Conservation (phyloP, 1,284 basidiomycete genomes). For the Boletus semigastroideus region DNA sequence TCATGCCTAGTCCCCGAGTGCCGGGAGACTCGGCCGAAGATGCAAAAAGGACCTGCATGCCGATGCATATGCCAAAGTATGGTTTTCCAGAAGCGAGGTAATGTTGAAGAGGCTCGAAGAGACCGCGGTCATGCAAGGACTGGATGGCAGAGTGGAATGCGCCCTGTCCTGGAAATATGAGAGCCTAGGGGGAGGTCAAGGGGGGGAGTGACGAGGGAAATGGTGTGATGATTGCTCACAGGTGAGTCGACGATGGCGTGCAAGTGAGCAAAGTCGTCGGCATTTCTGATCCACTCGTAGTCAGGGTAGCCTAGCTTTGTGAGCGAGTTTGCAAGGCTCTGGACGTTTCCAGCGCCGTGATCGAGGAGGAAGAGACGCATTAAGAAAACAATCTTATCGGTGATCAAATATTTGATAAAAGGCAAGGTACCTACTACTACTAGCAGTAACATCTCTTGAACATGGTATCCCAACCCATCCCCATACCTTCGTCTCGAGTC, state of each 20-base stretch:
- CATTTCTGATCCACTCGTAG: conserved; percentile 88
- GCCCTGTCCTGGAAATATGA: conserved; percentile 98
- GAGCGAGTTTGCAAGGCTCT: conserved; percentile 93
- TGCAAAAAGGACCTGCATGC: conserved; percentile 93
- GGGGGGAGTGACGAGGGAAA: conserved; percentile 17
- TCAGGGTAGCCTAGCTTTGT: conserved; percentile 76
- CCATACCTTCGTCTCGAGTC: conserved; percentile 40
- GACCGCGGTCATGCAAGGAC: conserved; percentile 72
- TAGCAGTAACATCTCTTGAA: conserved; percentile 11
- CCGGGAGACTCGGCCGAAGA: conserved; percentile 75
- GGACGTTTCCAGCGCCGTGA: conserved; percentile 95
- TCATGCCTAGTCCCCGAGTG: conserved; percentile 66
- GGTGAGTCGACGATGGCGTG: conserved; percentile 53
- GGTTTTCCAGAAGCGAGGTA: conserved; percentile 92
- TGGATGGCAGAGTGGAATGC: conserved; percentile 88
- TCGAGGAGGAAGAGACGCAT: conserved; percentile 89
- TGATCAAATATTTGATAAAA: not conserved
- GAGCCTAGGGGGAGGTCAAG: conserved; percentile 59
- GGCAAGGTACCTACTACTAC: not conserved
- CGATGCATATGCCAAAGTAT: conserved; percentile 98
- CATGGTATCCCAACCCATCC: conserved; percentile 37
- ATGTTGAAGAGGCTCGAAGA: conserved; percentile 76
- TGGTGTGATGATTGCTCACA: conserved; percentile 52
- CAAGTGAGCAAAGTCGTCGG: conserved; percentile 70
- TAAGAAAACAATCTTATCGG: not conserved